Conservation (phyloP, 2,329 filamentous ascomycete genomes). For the Colletotrichum higginsianum region DNA sequence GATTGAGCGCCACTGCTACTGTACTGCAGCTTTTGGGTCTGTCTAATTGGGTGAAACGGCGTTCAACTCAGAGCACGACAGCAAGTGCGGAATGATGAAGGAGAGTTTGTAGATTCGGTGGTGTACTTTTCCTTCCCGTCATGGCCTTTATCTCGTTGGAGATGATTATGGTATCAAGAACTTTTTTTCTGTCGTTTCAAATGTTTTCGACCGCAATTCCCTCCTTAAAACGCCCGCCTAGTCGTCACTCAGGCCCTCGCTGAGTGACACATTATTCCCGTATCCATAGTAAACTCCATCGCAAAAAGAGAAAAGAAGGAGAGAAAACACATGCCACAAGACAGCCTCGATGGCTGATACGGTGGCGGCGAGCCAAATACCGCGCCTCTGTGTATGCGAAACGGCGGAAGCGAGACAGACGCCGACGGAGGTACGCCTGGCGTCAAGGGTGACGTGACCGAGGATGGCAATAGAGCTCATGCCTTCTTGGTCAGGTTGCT, state of each 20-base stretch:
- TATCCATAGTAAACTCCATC: conserved; percentile 6
- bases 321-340: neutral
- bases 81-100: neutral
- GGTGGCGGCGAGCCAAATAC: neutral
- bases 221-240: conserved; percentile 6
- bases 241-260: neutral
- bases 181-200: conserved; percentile 35
- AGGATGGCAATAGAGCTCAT: conserved; percentile 45
- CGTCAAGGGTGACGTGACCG: neutral
- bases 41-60: too few relatives aligned
- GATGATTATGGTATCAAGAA: conserved; percentile 41
- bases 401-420: neutral
- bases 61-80: too few relatives aligned
- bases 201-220: conserved; percentile 22
- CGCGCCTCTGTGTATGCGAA: neutral
- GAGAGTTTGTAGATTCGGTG: neutral
- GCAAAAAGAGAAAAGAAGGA: neutral
- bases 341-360: neutral
- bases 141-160: neutral
- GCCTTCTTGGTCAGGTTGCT: conserved; percentile 66
- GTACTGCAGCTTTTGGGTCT: too few relatives aligned
- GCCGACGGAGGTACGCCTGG: neutral
- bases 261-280: neutral
- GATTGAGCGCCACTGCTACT: too few relatives aligned
- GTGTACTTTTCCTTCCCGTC: conserved; percentile 8